These are phyloP conservation scores for Alternaria gaisen DNA, from an alignment of 2,329 filamentous ascomycete species.

Conservation along the genomic window DNA sequence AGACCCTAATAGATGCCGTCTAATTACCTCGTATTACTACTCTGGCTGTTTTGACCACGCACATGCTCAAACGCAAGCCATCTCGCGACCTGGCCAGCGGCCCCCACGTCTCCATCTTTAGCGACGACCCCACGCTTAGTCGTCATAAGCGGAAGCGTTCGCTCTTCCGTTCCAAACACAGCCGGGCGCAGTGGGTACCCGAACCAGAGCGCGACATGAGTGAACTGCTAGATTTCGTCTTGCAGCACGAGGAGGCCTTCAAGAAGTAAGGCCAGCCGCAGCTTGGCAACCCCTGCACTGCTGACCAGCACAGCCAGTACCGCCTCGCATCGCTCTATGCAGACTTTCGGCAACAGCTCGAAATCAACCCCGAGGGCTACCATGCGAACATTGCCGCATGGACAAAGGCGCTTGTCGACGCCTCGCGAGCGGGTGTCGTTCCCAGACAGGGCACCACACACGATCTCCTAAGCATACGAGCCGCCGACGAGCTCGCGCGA, in stretches of 20 bases:
- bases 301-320: conserved; percentile 61
- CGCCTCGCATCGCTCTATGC: conserved; percentile 88
- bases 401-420: conserved; percentile 76
- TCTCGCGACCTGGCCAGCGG: conserved; percentile 21
- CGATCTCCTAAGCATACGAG: conserved; percentile 61
- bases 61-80: conserved; percentile 39
- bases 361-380: conserved; percentile 86
- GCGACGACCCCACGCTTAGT: conserved; percentile 26
- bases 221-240: conserved; percentile 71
- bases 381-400: conserved; percentile 81
- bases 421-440: conserved; percentile 70
- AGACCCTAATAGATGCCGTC: conserved; percentile 7
- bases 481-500: conserved; percentile 70
- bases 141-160: conserved; percentile 32
- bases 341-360: conserved; percentile 78
- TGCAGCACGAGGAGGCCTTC: conserved; percentile 60
- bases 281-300: background rate
- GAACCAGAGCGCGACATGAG: conserved; percentile 60
- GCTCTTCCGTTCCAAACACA: conserved; percentile 33
- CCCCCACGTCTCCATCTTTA: conserved; percentile 36
- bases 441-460: conserved; percentile 52
- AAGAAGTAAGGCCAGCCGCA: conserved; percentile 48
- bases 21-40: conserved; percentile 1
- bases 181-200: conserved; percentile 28
- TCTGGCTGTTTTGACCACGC: conserved; percentile 8